A percentile compares a stretch with the other conserved stretches of the same genome.
These are phyloP conservation scores for Zoysia japonica DNA, from an alignment of 176 grass and related monocot genomes.

Conservation along the genomic window DNA sequence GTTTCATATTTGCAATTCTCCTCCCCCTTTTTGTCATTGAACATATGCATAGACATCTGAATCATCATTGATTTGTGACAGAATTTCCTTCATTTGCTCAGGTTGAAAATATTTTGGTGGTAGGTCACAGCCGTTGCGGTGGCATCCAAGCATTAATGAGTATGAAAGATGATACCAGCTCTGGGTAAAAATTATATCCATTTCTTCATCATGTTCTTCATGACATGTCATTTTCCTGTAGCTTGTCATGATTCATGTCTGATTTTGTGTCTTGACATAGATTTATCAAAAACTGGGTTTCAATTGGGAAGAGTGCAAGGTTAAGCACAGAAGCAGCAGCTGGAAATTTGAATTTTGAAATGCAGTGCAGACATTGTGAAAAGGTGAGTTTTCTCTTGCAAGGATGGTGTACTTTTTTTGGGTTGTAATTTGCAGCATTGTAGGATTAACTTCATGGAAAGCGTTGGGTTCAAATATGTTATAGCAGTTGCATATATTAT, in stretches of 20 bases:
- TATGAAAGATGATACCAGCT: conserved; percentile 62
- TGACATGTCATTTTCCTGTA: background rate
- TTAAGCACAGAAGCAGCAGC: conserved; percentile 89
- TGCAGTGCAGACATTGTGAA: conserved; percentile 91
- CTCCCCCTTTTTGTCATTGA: background rate
- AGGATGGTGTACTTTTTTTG: background rate
- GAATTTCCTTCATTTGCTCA: conserved; percentile 42
- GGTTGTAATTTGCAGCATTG: conserved; percentile 9
- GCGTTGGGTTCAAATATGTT: background rate
- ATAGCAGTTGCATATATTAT: background rate
- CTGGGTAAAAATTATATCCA: conserved; percentile 53
- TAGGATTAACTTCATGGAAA: conserved; percentile 8
- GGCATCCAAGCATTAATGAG: conserved; percentile 94
- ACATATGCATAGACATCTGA: background rate
- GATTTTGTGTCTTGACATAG: conserved; percentile 44
- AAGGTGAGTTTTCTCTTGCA: conserved; percentile 51
- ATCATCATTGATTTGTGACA: conserved; percentile 4
- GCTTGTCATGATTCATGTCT: conserved; percentile 26
- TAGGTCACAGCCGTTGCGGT: conserved; percentile 92
- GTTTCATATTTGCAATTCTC: background rate
- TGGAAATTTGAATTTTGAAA: conserved; percentile 84
- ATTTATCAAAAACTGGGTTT: conserved; percentile 87
- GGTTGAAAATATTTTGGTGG: conserved; percentile 78
- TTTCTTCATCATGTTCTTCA: background rate
- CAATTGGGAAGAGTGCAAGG: conserved; percentile 75